These are phyloP conservation scores for Termitomyces sp. DNA, from an alignment of 768 basidiomycete genomes.

Conservation along the genomic window DNA sequence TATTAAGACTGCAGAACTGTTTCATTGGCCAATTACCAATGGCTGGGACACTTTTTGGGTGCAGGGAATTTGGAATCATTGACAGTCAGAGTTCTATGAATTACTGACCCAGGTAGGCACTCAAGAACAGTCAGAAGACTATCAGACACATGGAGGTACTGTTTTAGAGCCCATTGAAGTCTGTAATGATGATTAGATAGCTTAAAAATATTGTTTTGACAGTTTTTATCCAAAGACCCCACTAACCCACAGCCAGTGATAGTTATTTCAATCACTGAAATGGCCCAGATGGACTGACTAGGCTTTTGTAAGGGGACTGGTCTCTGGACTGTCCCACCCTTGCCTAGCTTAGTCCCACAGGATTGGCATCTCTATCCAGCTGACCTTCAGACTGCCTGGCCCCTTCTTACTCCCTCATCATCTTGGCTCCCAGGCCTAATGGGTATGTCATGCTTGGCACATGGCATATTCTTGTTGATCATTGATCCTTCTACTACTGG, in stretches of 20 bases:
- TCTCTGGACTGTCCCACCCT: too few relatives aligned
- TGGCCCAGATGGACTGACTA: background rate
- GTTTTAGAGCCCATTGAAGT: background rate
- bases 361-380: too few relatives aligned
- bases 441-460: too few relatives aligned
- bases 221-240: background rate
- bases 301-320: too few relatives aligned
- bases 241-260: background rate
- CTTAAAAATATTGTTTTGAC: background rate
- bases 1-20: background rate
- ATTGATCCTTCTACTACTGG: too few relatives aligned
- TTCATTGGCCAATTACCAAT: background rate
- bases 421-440: too few relatives aligned
- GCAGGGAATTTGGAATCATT: background rate
- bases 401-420: too few relatives aligned
- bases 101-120: background rate
- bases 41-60: background rate
- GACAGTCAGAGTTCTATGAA: background rate
- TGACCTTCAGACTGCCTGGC: too few relatives aligned
- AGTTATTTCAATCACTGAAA: background rate
- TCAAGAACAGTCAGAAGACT: background rate
- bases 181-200: background rate
- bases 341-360: too few relatives aligned
- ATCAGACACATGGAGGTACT: background rate
- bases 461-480: too few relatives aligned